These are phyloP conservation scores for Ophiostoma quercus DNA, from an alignment of 2,329 filamentous ascomycete species.

Conservation along the genomic window DNA sequence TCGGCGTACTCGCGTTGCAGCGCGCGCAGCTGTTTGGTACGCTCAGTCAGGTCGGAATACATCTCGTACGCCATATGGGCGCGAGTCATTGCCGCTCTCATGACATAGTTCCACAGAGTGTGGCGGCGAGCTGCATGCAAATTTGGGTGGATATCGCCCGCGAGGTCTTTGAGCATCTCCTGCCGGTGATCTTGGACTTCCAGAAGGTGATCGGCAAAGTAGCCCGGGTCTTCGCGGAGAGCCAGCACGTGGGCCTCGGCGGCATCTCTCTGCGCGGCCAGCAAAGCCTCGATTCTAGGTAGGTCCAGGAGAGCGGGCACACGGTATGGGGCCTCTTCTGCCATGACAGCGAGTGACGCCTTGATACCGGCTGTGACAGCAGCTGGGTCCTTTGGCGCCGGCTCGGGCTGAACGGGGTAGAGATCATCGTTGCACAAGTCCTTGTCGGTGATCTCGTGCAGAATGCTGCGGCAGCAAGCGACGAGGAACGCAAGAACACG, in stretches of 20 bases:
- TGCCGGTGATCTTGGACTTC: not conserved
- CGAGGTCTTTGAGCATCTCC: not conserved
- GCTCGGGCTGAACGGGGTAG: not conserved
- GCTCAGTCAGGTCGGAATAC: not conserved
- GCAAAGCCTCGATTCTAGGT: not conserved
- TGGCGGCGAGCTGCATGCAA: not conserved
- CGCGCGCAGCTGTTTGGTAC: not conserved
- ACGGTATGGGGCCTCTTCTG: not conserved
- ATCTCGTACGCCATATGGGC: not conserved
- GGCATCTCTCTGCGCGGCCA: not conserved
- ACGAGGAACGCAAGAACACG: not conserved
- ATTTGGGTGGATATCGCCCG: not conserved
- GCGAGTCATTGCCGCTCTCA: not conserved
- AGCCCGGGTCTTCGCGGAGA: not conserved
- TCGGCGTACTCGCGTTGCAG: not conserved
- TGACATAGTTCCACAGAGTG: not conserved
- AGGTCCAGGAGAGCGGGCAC: not conserved
- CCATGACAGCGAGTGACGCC: not conserved
- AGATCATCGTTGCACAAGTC: not conserved
- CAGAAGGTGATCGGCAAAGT: not conserved
- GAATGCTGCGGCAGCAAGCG: not conserved
- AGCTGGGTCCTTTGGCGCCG: not conserved
- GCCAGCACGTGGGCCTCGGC: not conserved
- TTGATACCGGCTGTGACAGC: not conserved
- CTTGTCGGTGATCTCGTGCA: not conserved